Base-by-base conservation (phyloP, 1,139 yeast genomes). In the Saccharomycopsis hybrid region DNA sequence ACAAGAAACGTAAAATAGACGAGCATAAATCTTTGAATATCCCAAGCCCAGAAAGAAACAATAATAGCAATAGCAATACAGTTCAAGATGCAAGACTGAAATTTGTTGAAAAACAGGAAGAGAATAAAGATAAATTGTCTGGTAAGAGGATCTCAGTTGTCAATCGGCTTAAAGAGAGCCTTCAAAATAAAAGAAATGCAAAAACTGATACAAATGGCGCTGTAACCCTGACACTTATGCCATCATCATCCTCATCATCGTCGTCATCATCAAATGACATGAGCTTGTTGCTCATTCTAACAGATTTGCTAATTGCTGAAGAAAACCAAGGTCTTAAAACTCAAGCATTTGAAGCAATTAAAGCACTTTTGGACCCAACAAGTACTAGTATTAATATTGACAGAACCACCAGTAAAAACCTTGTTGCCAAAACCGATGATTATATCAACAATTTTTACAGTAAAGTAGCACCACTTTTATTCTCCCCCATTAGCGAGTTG, bases 271-370 rank as follows among this genome's bases (percentile, higher is more conserved):
- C 47, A 8, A 40, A 39, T 18, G 50, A 83, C 59, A 78, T 82
- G 77, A 74, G 85, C 0, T 65, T 87, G 47, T 68, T 85, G 38
- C 65, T 72, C 11, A 76, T 84, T 5, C 66, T 90, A 43, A 74
- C 86, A 1, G 74, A 78, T 44, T 72, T 89, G 32, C 65, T 90
- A 29, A 66, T 82, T 2, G 72, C 74, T 29, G 95, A 86, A 54
- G 69, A 72, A 37, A 80, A 82, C 56, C 75, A 83, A 4, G 95
- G 95, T 0, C 67, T 89, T 47, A 82, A 85, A 61, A 77, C 84
- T 3, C 97, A 89, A 63, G 85, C 92, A 1, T 80, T 78, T 55
- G 96, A 89, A 65, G 95, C 96, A 0, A 67, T 90, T 46, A 81
- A 82, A 59, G 79, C 82, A 1, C 66, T 89, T 5, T 40, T 54